Conservation (phyloP, 192 early-diverging fungal genomes). For the Rhizophagus clarus region DNA sequence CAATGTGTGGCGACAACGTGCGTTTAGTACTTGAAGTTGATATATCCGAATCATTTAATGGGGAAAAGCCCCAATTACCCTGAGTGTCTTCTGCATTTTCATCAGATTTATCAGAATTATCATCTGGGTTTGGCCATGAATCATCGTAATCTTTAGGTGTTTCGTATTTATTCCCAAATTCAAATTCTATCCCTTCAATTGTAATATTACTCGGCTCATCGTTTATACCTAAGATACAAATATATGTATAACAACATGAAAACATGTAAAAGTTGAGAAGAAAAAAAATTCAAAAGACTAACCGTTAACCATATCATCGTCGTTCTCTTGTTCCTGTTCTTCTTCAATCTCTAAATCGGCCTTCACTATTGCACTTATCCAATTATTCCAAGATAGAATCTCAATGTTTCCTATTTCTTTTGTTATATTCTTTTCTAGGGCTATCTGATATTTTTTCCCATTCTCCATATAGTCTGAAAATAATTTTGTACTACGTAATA, state of each 20-base stretch:
- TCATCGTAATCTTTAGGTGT: neutral
- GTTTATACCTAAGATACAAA: neutral
- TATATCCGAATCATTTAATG: neutral
- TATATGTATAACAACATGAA: neutral
- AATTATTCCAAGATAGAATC: slow-evolving; percentile 15
- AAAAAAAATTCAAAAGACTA: neutral
- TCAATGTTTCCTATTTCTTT: slow-evolving; percentile 6
- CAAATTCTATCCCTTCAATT: neutral
- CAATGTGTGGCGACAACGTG: slow-evolving; percentile 7
- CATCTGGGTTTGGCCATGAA: neutral
- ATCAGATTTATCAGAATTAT: neutral
- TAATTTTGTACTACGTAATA: slow-evolving; percentile 11
- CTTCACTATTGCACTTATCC: slow-evolving; percentile 9
- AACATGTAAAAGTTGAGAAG: neutral
- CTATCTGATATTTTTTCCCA: slow-evolving; percentile 13
- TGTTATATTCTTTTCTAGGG: slow-evolving; percentile 13
- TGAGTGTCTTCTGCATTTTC: neutral
- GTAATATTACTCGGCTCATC: neutral
- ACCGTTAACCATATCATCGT: neutral
- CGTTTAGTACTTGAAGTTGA: slow-evolving; percentile 2
- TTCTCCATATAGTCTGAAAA: slow-evolving; percentile 19
- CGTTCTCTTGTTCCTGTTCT: neutral
- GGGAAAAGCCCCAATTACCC: neutral
- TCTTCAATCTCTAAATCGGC: slow-evolving; percentile 1
- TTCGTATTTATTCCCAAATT: neutral